Percentiles rank a stretch among this genome's conserved stretches.
Evolutionary conservation across 805 yeast genomes (phyloP).

Genomic region (Candida schatavii): DNA sequence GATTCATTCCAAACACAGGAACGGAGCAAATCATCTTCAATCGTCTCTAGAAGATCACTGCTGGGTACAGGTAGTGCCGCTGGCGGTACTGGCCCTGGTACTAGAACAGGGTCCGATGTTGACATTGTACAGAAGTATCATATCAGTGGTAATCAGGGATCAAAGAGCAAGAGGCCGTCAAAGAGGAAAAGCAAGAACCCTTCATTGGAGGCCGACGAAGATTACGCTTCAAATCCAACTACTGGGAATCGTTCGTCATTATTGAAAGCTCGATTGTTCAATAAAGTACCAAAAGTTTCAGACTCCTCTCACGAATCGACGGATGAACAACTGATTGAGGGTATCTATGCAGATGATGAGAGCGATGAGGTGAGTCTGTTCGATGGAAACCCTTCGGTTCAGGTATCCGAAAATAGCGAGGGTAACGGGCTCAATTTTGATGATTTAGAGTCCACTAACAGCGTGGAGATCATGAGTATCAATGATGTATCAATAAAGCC

Average conservation of each 20-base stretch:
- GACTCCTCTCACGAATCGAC: slow-evolving; percentile 2
- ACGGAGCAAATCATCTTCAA: neutral
- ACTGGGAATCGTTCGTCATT: neutral
- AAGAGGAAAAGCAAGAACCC: neutral
- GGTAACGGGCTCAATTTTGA: slow-evolving; percentile 8
- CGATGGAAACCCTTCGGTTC: neutral
- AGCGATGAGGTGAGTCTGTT: slow-evolving; percentile 5
- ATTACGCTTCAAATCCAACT: neutral
- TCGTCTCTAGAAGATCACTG: slow-evolving; percentile 1
- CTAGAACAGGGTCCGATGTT: neutral
- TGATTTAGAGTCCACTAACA: neutral
- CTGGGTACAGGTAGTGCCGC: slow-evolving; percentile 1
- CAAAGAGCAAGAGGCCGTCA: neutral
- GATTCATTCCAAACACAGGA: neutral
- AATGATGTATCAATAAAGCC: slow-evolving; percentile 2
- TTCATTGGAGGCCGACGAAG: neutral
- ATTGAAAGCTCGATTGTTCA: slow-evolving; percentile 3
- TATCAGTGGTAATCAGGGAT: neutral
- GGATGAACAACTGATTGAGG: neutral
- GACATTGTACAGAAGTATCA: neutral
- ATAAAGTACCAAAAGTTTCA: neutral
- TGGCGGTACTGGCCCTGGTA: neutral
- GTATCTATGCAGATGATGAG: neutral
- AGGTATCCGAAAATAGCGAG: neutral
- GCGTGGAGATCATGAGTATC: neutral